Percentiles rank a stretch among this genome's conserved stretches.
Evolutionary conservation across 2,329 filamentous ascomycete genomes (phyloP).

Genomic region (Monosporascus sp.): DNA sequence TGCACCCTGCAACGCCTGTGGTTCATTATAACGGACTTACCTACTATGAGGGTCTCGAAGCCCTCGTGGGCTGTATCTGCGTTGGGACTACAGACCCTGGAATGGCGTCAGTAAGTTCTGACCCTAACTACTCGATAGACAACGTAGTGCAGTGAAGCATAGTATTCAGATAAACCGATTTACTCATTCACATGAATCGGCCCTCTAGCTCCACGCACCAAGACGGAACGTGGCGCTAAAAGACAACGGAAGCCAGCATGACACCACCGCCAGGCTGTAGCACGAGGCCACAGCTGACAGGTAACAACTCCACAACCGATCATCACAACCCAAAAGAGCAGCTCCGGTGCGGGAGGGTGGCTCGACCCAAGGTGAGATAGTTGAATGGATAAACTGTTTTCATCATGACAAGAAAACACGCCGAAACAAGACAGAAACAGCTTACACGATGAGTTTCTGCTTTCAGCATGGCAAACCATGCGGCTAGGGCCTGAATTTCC

Average conservation of each 20-base stretch:
- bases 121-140: too few relatives aligned
- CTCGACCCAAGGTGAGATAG: conserved; percentile 61
- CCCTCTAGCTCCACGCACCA: conserved; percentile 42
- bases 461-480: neutral
- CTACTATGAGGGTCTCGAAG: too few relatives aligned
- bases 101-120: too few relatives aligned
- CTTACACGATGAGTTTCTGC: conserved; percentile 33
- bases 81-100: too few relatives aligned
- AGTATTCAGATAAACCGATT: conserved; percentile 59
- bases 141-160: neutral
- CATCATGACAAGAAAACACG: conserved; percentile 39
- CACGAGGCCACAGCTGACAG: conserved; percentile 23
- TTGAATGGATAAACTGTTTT: conserved; percentile 73
- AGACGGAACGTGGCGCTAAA: conserved; percentile 51
- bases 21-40: too few relatives aligned
- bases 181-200: conserved; percentile 64
- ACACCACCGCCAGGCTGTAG: conserved; percentile 31
- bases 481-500: neutral
- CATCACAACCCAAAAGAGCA: conserved; percentile 46
- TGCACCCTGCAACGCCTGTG: too few relatives aligned
- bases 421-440: conserved; percentile 3
- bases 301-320: conserved; percentile 70
- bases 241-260: conserved; percentile 58
- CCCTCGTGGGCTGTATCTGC: too few relatives aligned
- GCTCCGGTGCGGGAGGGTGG: conserved; percentile 69